Evolutionary conservation across 2,329 filamentous ascomycete genomes (phyloP).

Genomic region (Lithohypha guttulata): DNA sequence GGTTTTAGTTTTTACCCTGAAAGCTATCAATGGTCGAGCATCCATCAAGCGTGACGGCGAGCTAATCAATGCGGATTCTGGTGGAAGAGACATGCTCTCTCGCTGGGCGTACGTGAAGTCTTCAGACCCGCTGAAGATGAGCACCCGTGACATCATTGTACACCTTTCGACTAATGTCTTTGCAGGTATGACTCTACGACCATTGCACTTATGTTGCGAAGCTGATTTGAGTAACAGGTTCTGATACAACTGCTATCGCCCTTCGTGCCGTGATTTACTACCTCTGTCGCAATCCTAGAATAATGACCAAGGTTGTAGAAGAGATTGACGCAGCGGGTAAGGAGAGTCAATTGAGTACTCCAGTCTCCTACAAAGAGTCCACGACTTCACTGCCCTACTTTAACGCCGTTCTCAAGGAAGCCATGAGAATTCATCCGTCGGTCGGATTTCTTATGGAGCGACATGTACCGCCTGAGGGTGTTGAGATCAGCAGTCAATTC

Average conservation of each 20-base stretch:
- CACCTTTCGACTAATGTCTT: slow-evolving; percentile 24
- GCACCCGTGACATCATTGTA: slow-evolving; percentile 23
- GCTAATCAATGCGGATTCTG: slow-evolving; percentile 18
- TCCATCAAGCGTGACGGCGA: slow-evolving; percentile 23
- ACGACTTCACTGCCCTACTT: slow-evolving; percentile 33
- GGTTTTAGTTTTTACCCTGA: slow-evolving; percentile 54
- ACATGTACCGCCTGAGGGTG: slow-evolving; percentile 40
- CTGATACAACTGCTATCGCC: slow-evolving; percentile 65
- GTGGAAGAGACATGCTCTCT: slow-evolving; percentile 24
- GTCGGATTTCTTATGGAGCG: slow-evolving; percentile 23
- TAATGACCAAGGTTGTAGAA: slow-evolving; percentile 16
- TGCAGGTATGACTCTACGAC: slow-evolving; percentile 17
- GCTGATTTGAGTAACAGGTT: slow-evolving; percentile 34
- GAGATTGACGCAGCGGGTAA: slow-evolving; percentile 32
- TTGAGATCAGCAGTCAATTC: slow-evolving; percentile 21
- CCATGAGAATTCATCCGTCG: slow-evolving; percentile 37
- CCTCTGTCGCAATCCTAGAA: slow-evolving; percentile 20
- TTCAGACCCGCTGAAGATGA: slow-evolving; percentile 23
- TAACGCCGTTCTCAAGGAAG: slow-evolving; percentile 38
- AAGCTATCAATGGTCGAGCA: slow-evolving; percentile 27
- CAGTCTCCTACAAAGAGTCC: slow-evolving; percentile 58
- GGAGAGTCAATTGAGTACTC: slow-evolving; percentile 23
- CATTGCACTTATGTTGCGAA: slow-evolving; percentile 40
- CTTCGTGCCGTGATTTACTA: slow-evolving; percentile 40
- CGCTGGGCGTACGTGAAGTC: slow-evolving; percentile 24